Evolutionary conservation across 176 grass and related monocot species (phyloP), one percentile per base, ranked within the genome.

Genomic region (Miscanthus lutarioriparius): DNA sequence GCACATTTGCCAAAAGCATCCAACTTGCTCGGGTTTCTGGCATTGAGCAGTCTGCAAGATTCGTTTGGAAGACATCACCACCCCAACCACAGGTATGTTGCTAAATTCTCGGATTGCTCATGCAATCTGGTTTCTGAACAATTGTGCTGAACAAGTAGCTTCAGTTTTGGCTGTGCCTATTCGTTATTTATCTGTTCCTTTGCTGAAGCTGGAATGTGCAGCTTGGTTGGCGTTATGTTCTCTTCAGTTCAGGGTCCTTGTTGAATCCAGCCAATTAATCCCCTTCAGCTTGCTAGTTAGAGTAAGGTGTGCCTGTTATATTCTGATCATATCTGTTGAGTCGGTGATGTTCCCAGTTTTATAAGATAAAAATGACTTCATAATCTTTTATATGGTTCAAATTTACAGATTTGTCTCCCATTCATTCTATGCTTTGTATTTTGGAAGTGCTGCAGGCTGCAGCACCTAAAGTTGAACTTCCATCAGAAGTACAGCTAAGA

Each of bases 21-120:
- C 27, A 7, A 40, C 75, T 44, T 26, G 70, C 78, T 68, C 26
- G 15, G 74, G 35, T 80, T 79, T 75, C 89, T 80, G 68, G 72
- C 35, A 41, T 82, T 53, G 77, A 86, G 85, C 70, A 71, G 44
- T 83, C 77, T 41, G 77, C 69, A 23, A 71, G 65, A 70, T 82
- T 33, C 10, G 28, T 16, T 13, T 37, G 67, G 88, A 80, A 77
- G 75, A 80, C 48, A 64, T 69, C 36, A 39, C 39, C 43, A 70
- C 35, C 67, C 65, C 53, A 67, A 49, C 38, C 38, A 89, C 51
- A 87, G 66, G 92, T 85, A 90, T 72, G 75, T 43, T 10, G 17
- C 44, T 87, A 7, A 11, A 2, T 43, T 30, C 45, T 85, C 17
- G 22, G 3, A 16, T 36, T 63, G 5, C 13, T 9, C 40, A 15